These are phyloP conservation scores for Voacanga thouarsii DNA, from an alignment of 257 asterid species.

Conservation along the genomic window DNA sequence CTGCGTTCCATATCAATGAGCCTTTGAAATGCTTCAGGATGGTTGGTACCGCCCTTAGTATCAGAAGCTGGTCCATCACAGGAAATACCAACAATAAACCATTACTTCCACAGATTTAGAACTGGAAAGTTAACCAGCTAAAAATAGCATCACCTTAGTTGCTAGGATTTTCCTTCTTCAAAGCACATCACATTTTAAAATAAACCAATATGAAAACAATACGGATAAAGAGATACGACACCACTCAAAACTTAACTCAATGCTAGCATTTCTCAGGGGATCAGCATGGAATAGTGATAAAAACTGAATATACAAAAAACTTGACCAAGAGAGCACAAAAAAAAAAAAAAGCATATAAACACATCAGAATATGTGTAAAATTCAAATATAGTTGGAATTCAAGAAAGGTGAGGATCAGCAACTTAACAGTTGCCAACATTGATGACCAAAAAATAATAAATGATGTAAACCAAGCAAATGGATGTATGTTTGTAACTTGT, in stretches of 20 bases:
- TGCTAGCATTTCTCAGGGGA: neutral
- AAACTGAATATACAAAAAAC: too few species aligned
- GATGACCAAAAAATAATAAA: neutral
- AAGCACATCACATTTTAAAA: neutral
- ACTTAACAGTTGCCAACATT: neutral
- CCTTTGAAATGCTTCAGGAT: conserved; percentile 76
- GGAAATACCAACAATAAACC: neutral
- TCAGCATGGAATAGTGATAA: too few species aligned
- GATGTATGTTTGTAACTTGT: neutral
- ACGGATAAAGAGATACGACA: neutral
- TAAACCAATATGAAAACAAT: neutral
- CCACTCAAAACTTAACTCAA: neutral
- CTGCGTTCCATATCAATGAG: conserved; percentile 71
- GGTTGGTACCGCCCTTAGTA: conserved; percentile 32
- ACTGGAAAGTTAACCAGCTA: neutral
- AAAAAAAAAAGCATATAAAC: neutral
- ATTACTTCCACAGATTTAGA: neutral
- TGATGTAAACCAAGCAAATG: neutral
- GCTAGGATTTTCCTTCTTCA: neutral
- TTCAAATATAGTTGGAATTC: neutral
- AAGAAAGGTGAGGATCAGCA: neutral
- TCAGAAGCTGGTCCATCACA: conserved; percentile 28
- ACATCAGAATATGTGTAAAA: neutral
- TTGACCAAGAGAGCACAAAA: neutral
- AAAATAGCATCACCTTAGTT: neutral